Evolutionary conservation across 2,329 filamentous ascomycete species (phyloP).

Genomic region (Beauveria caledonica): DNA sequence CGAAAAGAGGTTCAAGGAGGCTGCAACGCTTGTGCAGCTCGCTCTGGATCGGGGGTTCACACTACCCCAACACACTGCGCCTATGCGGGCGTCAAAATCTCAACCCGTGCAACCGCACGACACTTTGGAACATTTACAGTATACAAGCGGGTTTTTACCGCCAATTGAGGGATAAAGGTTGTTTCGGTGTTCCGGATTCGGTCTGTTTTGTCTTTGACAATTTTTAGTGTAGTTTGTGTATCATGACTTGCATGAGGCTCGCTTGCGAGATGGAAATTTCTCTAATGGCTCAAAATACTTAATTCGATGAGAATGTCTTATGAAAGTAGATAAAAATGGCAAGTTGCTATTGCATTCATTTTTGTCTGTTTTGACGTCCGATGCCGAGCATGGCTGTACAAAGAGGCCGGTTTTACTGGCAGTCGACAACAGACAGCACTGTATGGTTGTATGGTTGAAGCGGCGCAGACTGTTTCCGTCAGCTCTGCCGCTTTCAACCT

Average conservation of each 20-base stretch:
- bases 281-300: slow-evolving; percentile 12
- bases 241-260: slow-evolving; percentile 11
- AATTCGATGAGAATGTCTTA: slow-evolving; percentile 11
- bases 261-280: slow-evolving; percentile 9
- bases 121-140: slow-evolving; percentile 19
- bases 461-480: too few relatives aligned
- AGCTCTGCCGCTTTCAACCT: too few relatives aligned
- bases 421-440: too few relatives aligned
- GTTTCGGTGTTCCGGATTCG: slow-evolving; percentile 8
- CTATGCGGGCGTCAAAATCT: slow-evolving; percentile 25
- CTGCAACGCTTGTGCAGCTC: slow-evolving; percentile 69
- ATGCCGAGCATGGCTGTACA: too few relatives aligned
- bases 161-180: slow-evolving; percentile 23
- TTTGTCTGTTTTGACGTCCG: not conserved
- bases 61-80: slow-evolving; percentile 35
- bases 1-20: slow-evolving; percentile 78
- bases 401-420: too few relatives aligned
- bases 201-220: not conserved
- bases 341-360: not conserved
- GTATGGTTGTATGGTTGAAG: too few relatives aligned
- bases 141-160: slow-evolving; percentile 22
- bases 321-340: slow-evolving; percentile 10
- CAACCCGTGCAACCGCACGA: slow-evolving; percentile 16
- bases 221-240: slow-evolving; percentile 11
- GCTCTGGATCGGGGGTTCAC: slow-evolving; percentile 58